These are phyloP conservation scores for Camelina hispida DNA, from an alignment of 345 rosid genomes.

Conservation along the genomic window DNA sequence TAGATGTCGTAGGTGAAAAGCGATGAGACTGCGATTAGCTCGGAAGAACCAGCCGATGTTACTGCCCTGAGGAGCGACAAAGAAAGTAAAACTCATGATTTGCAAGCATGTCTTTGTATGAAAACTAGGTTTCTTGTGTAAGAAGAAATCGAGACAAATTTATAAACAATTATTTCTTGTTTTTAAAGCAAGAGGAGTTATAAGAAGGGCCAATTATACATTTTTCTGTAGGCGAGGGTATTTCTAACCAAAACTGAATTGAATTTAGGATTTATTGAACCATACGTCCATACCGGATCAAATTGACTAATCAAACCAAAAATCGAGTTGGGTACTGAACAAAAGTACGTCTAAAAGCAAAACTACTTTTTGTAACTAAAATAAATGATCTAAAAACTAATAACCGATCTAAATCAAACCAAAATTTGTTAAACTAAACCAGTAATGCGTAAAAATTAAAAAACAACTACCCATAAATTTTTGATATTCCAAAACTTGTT, in stretches of 20 bases:
- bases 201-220: too few species aligned
- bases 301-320: not conserved
- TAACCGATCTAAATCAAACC: not conserved
- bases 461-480: not conserved
- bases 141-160: constrained; percentile 1
- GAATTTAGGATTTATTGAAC: not conserved
- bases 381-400: too few species aligned
- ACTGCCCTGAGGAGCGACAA: constrained; percentile 72
- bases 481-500: constrained; percentile 4
- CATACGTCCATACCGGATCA: not conserved
- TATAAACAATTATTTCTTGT: not conserved
- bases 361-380: too few species aligned
- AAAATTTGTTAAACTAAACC: not conserved
- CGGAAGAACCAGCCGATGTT: constrained; percentile 93
- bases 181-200: not conserved
- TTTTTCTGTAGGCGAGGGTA: not conserved
- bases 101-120: not conserved
- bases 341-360: too few species aligned
- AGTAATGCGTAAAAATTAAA: not conserved
- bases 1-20: constrained; percentile 88
- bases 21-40: constrained; percentile 90
- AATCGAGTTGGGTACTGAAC: not conserved
- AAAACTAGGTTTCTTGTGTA: constrained; percentile 9
- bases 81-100: constrained; percentile 14
- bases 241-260: not conserved